phyloP scores from a whole-genome alignment of 345 rosid genomes.

The Clarkia xantiana region DNA sequence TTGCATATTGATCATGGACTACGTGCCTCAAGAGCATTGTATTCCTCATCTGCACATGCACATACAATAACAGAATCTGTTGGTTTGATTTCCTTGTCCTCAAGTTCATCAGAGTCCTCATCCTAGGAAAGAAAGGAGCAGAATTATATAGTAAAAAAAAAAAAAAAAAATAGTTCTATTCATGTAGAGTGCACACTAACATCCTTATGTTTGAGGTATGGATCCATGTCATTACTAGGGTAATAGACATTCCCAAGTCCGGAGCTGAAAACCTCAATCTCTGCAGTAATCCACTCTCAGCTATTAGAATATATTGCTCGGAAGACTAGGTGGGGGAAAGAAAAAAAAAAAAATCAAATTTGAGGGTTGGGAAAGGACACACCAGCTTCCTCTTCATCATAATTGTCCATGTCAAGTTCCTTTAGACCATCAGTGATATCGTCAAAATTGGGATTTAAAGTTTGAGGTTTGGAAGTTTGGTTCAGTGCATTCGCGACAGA shows the following conservation, averaged over 20 bases:
- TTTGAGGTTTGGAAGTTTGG: no score
- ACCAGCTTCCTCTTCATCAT: constrained; percentile 88
- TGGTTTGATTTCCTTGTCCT: no score
- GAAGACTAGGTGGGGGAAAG: no score
- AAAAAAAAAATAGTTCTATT: background rate
- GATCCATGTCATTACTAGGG: constrained; percentile 80
- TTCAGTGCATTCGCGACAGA: no score
- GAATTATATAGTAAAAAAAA: constrained; percentile 7
- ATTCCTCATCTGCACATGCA: no score
- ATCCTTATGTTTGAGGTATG: constrained; percentile 52
- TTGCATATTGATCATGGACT: no score
- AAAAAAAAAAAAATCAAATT: background rate
- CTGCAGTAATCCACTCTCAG: constrained; percentile 29
- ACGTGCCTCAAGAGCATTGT: no score
- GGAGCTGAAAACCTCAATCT: constrained; percentile 49
- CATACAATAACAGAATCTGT: no score
- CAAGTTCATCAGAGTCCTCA: no score
- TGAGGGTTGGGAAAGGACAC: constrained; percentile 1
- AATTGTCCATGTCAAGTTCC: constrained; percentile 83
- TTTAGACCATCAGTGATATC: no score
- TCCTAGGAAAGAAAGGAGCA: background rate
- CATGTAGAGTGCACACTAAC: constrained; percentile 21
- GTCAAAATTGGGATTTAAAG: no score
- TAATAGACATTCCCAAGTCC: constrained; percentile 72
- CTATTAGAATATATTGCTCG: background rate